Evolutionary conservation across 2,329 filamentous ascomycete species (phyloP).

Genomic region (Fusarium sp.): DNA sequence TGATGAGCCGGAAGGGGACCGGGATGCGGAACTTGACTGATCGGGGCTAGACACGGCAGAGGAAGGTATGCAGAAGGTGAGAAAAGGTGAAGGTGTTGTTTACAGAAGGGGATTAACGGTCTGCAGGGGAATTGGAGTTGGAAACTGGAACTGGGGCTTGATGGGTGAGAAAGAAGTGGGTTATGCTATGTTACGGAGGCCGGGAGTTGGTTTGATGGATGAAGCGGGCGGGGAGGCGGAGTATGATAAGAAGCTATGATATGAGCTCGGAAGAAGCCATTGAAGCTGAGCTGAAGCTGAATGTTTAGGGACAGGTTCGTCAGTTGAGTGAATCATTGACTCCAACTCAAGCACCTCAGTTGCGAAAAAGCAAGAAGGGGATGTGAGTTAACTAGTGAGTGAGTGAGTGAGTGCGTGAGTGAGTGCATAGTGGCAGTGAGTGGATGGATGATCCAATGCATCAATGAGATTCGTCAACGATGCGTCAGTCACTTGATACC

Average conservation of each 20-base stretch:
- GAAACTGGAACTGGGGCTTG: slow-evolving; percentile 23
- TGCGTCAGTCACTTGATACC: slow-evolving; percentile 48
- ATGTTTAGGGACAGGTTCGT: neutral
- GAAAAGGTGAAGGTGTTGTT: slow-evolving; percentile 28
- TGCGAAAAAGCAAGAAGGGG: neutral
- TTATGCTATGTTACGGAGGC: slow-evolving; percentile 18
- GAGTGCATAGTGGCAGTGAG: slow-evolving; percentile 2
- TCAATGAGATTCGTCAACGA: slow-evolving; percentile 38
- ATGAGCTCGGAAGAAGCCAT: slow-evolving; percentile 13
- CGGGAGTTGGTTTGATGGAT: slow-evolving; percentile 25
- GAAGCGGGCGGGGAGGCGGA: slow-evolving; percentile 29
- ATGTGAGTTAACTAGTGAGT: slow-evolving; percentile 7
- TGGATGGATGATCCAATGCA: slow-evolving; percentile 16
- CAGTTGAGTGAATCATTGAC: slow-evolving; percentile 9
- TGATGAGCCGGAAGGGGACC: slow-evolving; percentile 37
- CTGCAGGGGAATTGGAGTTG: slow-evolving; percentile 17
- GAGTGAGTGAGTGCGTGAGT: slow-evolving; percentile 16
- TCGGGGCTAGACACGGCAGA: slow-evolving; percentile 32
- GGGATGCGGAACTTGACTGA: slow-evolving; percentile 31
- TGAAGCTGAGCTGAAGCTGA: slow-evolving; percentile 19
- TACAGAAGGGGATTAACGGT: slow-evolving; percentile 32
- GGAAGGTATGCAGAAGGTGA: slow-evolving; percentile 18
- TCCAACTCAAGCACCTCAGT: neutral
- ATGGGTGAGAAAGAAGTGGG: slow-evolving; percentile 37
- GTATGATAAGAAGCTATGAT: slow-evolving; percentile 18